Conservation (phyloP, 2,329 filamentous ascomycete genomes). For the Myriosclerotinia duriaeana region DNA sequence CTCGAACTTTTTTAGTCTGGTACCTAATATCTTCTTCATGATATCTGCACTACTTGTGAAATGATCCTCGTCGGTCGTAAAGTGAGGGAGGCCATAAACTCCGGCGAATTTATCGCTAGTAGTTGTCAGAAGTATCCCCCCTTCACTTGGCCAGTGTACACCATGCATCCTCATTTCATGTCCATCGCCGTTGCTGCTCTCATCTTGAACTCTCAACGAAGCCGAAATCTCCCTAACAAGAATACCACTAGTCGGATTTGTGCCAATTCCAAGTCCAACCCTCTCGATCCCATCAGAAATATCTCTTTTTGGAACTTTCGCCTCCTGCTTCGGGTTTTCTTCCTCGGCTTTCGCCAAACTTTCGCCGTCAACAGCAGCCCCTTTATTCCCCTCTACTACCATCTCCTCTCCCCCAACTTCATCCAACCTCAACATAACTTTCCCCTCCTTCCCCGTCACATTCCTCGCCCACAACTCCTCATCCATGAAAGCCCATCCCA, state of each 20-base stretch:
- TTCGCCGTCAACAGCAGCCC: constrained; percentile 15
- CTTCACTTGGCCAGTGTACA: constrained; percentile 80
- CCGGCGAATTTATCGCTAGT: constrained; percentile 94
- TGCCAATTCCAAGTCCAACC: constrained; percentile 1
- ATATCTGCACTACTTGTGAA: constrained; percentile 60
- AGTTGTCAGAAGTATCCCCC: constrained; percentile 77
- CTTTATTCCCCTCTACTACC: constrained; percentile 25
- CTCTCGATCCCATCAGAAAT: constrained; percentile 18
- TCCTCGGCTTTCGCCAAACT: background rate
- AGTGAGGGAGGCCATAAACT: constrained; percentile 83
- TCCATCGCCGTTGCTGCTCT: constrained; percentile 65
- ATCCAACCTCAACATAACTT: constrained; percentile 66
- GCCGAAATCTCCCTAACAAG: constrained; percentile 66
- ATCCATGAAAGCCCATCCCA: constrained; percentile 60
- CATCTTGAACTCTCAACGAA: constrained; percentile 70
- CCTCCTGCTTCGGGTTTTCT: background rate
- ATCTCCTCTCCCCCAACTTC: constrained; percentile 42
- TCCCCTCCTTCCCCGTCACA: constrained; percentile 70
- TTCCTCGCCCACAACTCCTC: constrained; percentile 70
- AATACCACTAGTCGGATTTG: constrained; percentile 40
- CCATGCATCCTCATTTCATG: constrained; percentile 82
- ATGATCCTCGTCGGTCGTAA: constrained; percentile 60
- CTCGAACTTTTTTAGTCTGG: constrained; percentile 65
- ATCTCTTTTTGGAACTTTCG: background rate
- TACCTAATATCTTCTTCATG: constrained; percentile 70